These are phyloP conservation scores for Neopestalotiopsis rosae DNA, from an alignment of 2,329 filamentous ascomycete species.

Conservation along the genomic window DNA sequence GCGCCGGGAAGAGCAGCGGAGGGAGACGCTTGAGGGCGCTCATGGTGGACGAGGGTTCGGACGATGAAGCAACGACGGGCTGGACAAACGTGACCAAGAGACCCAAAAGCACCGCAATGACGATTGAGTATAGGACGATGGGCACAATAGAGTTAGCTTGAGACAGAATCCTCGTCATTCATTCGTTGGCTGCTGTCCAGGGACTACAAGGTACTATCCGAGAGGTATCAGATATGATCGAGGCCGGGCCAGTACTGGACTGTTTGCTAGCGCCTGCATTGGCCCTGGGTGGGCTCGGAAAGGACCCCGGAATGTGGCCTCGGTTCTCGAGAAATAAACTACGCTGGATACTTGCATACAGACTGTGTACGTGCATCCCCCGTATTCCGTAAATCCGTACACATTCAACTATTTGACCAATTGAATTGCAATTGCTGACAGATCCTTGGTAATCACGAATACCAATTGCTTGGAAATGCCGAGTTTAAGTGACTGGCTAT, in stretches of 20 bases:
- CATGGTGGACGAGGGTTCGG: conserved; percentile 12
- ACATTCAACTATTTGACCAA: neutral
- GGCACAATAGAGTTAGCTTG: conserved; percentile 4
- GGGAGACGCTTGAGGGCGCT: conserved; percentile 32
- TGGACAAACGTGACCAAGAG: neutral
- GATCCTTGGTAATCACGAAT: conserved; percentile 34
- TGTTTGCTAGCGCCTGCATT: neutral
- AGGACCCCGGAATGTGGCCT: neutral
- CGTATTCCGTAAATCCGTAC: neutral
- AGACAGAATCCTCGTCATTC: conserved; percentile 7
- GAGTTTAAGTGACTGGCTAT: neutral
- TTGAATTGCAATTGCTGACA: conserved; percentile 29
- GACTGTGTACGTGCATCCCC: neutral
- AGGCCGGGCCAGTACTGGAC: neutral
- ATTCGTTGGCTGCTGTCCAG: neutral
- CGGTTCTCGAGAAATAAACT: neutral
- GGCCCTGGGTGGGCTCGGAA: neutral
- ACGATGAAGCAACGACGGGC: neutral
- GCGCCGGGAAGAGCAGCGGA: conserved; percentile 35
- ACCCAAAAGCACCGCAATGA: neutral
- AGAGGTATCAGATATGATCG: neutral
- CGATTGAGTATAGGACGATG: conserved; percentile 4
- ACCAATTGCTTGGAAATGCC: neutral
- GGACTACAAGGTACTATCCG: neutral
- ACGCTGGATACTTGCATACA: neutral